phyloP scores from a whole-genome alignment of 2,329 filamentous ascomycete genomes.

The Pseudocercospora musae region DNA sequence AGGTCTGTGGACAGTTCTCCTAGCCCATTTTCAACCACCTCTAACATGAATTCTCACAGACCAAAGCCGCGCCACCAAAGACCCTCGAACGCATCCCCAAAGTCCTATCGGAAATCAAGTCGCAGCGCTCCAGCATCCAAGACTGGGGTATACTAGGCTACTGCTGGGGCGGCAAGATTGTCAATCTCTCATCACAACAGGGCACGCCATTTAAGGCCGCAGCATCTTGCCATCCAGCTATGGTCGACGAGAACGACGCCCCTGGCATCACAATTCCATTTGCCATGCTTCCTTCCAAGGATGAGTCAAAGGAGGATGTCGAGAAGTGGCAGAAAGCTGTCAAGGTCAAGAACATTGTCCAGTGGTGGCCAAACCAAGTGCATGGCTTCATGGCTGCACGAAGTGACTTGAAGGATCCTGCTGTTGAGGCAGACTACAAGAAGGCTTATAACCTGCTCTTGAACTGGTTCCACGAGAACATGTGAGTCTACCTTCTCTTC shows the following conservation, averaged over 20 bases:
- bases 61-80: conserved; percentile 56
- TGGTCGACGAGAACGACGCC: conserved; percentile 59
- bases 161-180: conserved; percentile 54
- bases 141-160: conserved; percentile 59
- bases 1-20: conserved; percentile 18
- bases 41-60: conserved; percentile 28
- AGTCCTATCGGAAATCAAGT: conserved; percentile 54
- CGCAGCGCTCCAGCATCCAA: conserved; percentile 46
- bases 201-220: conserved; percentile 57
- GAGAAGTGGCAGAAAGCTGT: conserved; percentile 48
- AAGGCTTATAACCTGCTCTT: conserved; percentile 49
- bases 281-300: conserved; percentile 55
- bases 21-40: not conserved
- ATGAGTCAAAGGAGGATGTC: conserved; percentile 54
- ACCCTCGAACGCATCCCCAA: conserved; percentile 55
- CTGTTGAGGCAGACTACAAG: conserved; percentile 51
- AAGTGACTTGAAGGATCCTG: conserved; percentile 45
- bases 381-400: conserved; percentile 35
- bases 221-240: conserved; percentile 57
- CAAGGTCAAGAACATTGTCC: conserved; percentile 46
- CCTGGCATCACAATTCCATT: conserved; percentile 55
- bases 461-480: conserved; percentile 52
- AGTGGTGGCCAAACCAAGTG: conserved; percentile 49
- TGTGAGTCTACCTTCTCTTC: conserved; percentile 40
- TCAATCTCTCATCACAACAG: conserved; percentile 51